These are phyloP conservation scores for Globisporangium spinosum DNA, from an alignment of 352 stramenopile genomes.

Conservation along the genomic window DNA sequence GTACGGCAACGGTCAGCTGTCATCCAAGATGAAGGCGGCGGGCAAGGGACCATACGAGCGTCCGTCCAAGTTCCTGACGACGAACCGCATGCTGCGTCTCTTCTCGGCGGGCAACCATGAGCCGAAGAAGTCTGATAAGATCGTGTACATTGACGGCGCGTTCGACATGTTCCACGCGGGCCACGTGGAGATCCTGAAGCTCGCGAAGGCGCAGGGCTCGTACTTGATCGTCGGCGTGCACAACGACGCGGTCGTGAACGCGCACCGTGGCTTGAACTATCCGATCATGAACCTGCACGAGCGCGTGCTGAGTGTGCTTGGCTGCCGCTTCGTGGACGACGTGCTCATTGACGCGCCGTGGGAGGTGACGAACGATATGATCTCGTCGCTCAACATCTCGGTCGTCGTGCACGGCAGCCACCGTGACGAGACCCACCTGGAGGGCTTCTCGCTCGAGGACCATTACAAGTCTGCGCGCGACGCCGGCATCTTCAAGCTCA, in stretches of 20 bases:
- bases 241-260: constrained; percentile 92
- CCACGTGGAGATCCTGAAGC: constrained; percentile 95
- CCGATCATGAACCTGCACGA: constrained; percentile 99
- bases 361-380: constrained; percentile 95
- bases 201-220: constrained; percentile 89
- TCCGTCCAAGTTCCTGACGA: constrained; percentile 94
- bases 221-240: constrained; percentile 97
- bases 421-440: constrained; percentile 66
- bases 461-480: constrained; percentile 80
- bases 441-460: constrained; percentile 62
- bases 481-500: constrained; percentile 78
- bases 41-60: constrained; percentile 51
- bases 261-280: constrained; percentile 88
- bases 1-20: constrained; percentile 77
- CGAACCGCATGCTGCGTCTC: constrained; percentile 92
- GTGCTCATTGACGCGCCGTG: constrained; percentile 97
- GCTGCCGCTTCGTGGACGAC: constrained; percentile 97
- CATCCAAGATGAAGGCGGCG: constrained; percentile 60
- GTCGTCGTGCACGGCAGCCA: constrained; percentile 86
- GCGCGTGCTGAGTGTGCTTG: constrained; percentile 94
- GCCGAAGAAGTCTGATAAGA: constrained; percentile 84
- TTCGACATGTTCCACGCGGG: constrained; percentile 99
- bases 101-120: constrained; percentile 88
- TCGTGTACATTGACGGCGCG: constrained; percentile 98
- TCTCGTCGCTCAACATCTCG: constrained; percentile 87